These are phyloP conservation scores for Nidularia pulvinata DNA, from an alignment of 768 basidiomycete species.

Conservation along the genomic window DNA sequence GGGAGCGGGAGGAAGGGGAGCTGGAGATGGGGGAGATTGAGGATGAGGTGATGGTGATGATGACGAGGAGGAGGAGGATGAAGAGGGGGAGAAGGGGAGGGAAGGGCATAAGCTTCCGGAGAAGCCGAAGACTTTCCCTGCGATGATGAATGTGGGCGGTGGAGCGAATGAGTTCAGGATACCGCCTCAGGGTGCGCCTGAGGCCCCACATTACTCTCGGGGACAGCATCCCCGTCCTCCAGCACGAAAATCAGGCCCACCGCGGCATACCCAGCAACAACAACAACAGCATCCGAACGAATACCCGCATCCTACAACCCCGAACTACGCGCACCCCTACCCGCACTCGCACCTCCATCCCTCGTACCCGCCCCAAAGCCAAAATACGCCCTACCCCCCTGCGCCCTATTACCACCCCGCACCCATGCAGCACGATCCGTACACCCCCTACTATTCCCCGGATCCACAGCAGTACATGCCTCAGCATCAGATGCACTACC, in stretches of 20 bases:
- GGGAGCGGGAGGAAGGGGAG: slow-evolving; percentile 10
- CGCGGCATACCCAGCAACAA: too few species aligned
- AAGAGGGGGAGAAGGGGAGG: slow-evolving; percentile 7
- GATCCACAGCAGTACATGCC: background rate
- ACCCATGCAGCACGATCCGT: background rate
- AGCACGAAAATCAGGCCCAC: too few species aligned
- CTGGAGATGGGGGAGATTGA: background rate
- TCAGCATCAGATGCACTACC: background rate
- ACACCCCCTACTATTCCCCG: background rate
- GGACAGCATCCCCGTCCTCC: too few species aligned
- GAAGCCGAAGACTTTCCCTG: background rate
- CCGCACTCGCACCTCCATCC: too few species aligned
- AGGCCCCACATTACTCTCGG: too few species aligned
- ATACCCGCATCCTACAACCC: too few species aligned
- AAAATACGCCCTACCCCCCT: background rate
- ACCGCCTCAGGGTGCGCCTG: too few species aligned
- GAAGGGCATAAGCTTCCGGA: background rate
- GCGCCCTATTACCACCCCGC: background rate
- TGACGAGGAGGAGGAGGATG: slow-evolving; percentile 8
- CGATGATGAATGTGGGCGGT: too few species aligned
- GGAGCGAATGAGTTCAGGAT: too few species aligned
- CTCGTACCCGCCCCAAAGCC: too few species aligned
- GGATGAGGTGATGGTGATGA: slow-evolving; percentile 7
- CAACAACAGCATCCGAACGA: too few species aligned
- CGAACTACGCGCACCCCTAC: too few species aligned